phyloP scores from a whole-genome alignment of 1,284 basidiomycete species.

The Naganishia cerealis region DNA sequence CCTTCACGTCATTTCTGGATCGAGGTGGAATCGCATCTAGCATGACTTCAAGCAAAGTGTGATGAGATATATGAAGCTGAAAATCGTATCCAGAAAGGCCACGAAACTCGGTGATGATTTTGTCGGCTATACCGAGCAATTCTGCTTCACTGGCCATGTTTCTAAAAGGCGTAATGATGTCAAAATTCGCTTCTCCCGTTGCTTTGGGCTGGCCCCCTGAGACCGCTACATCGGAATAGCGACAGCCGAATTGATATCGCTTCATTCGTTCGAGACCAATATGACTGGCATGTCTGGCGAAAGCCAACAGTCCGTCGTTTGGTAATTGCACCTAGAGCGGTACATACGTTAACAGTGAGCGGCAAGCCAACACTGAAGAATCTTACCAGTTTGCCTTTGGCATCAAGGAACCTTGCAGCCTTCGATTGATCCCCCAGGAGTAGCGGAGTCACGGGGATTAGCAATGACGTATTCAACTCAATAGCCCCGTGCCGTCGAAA shows the following conservation, averaged over 20 bases:
- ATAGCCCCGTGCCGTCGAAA: constrained; percentile 88
- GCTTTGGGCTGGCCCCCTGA: constrained; percentile 51
- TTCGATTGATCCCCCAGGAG: constrained; percentile 62
- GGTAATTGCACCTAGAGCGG: constrained; percentile 67
- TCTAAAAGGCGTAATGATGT: constrained; percentile 52
- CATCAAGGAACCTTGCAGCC: constrained; percentile 73
- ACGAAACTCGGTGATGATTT: constrained; percentile 51
- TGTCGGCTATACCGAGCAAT: constrained; percentile 52
- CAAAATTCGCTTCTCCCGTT: constrained; percentile 49
- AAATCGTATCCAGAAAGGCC: constrained; percentile 47
- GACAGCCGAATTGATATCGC: constrained; percentile 77
- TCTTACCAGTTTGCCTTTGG: constrained; percentile 74
- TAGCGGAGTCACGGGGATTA: constrained; percentile 67
- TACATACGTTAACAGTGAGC: not conserved
- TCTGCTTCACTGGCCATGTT: constrained; percentile 53
- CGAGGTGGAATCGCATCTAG: constrained; percentile 42
- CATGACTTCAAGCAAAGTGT: constrained; percentile 46
- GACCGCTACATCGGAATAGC: constrained; percentile 56
- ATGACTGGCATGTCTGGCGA: constrained; percentile 79
- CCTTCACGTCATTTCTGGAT: constrained; percentile 41
- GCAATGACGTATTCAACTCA: constrained; percentile 71
- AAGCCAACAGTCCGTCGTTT: constrained; percentile 73
- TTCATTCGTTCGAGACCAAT: constrained; percentile 77
- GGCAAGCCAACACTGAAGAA: constrained; percentile 52
- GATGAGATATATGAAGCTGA: constrained; percentile 53